These are phyloP conservation scores for Tagetes patula DNA, from an alignment of 129 eudicot species.

Conservation along the genomic window DNA sequence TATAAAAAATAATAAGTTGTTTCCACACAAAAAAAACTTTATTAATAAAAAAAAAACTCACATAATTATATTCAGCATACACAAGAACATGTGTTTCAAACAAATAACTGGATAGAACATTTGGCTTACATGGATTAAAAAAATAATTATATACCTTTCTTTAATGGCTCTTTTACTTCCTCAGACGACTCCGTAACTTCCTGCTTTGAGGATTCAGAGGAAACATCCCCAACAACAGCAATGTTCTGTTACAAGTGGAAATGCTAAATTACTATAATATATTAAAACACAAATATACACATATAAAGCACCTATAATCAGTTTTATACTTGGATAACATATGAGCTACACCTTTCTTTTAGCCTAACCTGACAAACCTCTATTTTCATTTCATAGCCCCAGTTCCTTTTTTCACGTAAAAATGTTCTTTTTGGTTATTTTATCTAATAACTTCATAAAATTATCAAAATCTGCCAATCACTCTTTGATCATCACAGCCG, in stretches of 20 bases:
- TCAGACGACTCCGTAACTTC: constrained; percentile 53
- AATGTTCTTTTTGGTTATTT: not conserved
- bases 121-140: not conserved
- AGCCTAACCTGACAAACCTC: not conserved
- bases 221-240: constrained; percentile 68
- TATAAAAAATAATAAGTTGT: constrained; percentile 8
- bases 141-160: constrained; percentile 61
- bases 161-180: constrained; percentile 51
- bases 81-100: constrained; percentile 1
- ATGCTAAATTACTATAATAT: not conserved
- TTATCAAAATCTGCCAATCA: not conserved
- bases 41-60: not conserved
- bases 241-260: constrained; percentile 51
- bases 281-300: not conserved
- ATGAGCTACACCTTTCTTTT: not conserved
- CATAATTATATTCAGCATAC: not conserved
- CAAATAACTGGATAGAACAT: constrained; percentile 1
- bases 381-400: not conserved
- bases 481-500: not conserved
- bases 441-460: not conserved
- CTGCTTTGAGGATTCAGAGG: constrained; percentile 53
- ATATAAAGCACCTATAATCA: not conserved
- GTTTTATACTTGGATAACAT: no score
- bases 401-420: not conserved
- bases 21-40: not conserved